Evolutionary conservation across 306 rosid species (phyloP), one percentile per base, ranked within the genome.

Genomic region (Prinsepia uniflora): DNA sequence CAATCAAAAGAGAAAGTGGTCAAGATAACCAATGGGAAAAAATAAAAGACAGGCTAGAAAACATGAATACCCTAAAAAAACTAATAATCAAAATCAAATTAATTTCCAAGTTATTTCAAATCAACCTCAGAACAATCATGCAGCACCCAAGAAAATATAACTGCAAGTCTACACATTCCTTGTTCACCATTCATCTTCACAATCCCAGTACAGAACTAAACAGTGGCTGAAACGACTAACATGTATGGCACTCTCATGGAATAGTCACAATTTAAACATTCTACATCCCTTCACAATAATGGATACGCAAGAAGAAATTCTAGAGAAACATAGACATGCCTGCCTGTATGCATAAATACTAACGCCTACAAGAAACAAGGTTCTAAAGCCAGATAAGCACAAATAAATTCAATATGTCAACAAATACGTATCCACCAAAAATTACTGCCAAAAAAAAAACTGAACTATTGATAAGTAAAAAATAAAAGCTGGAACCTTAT

Each of bases 401-500:
- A 53, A 30, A 34, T 13, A 8, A 56, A 46, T 7, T 50, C 30
- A 41, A 63, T 18, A 22, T 19, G 47, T 44, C 65, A 74, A 30
- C 36, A 30, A 30, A 74, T 10, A 44, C 17, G 41, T 14, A 39
- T 50, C 45, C 4, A 30, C 34, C 36, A 18, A 58, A 8, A 48
- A 69, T 41, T 52, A 7, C 50, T 22, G 2, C 36, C 14, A 68
- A 62, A 55, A 34, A 15, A 44, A 10, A 53, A 80, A 61, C 60
- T 24, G 2, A 30, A 63, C 8, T 46, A 63, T 44, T 75, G 40
- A 63, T 53, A 61, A 73, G 64, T 67, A 39, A 59, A 59, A 49
- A 58, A 63, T 60, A 63, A 55, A 71, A 18, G 61, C 65, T 76
- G 52, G 76, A 65, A 95, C 99, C 99, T 95, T 95, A 87, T 95